Percentiles rank a stretch among this genome's conserved stretches.
Conservation (phyloP, 495 filamentous ascomycete genomes). For the Penicillium coffeae region DNA sequence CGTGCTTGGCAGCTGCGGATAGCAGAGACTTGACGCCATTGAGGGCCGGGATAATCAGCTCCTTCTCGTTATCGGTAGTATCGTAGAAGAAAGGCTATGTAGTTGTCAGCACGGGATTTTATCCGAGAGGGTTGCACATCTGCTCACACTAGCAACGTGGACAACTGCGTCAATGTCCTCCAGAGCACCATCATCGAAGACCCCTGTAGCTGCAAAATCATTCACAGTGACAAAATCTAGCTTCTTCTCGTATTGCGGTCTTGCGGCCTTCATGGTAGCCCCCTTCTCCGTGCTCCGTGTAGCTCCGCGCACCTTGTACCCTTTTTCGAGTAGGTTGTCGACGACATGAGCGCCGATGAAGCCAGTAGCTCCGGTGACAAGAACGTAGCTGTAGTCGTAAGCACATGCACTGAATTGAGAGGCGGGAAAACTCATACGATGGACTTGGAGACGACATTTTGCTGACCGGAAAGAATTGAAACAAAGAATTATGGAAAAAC, state of each 20-base stretch:
- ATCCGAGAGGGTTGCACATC: too few species aligned
- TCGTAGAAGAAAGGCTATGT: conserved; percentile 22
- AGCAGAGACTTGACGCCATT: conserved; percentile 32
- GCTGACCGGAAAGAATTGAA: too few species aligned
- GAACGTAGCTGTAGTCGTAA: conserved; percentile 15
- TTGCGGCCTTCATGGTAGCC: conserved; percentile 27
- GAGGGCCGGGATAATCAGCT: conserved; percentile 72
- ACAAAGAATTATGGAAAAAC: too few species aligned
- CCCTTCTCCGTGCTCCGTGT: conserved; percentile 28
- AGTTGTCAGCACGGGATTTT: too few species aligned
- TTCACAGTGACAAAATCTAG: conserved; percentile 35
- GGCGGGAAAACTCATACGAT: too few species aligned
- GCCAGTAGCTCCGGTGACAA: too few species aligned
- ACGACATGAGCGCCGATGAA: conserved; percentile 42
- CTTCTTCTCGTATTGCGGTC: conserved; percentile 26
- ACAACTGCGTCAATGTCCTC: conserved; percentile 36
- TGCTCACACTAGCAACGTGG: conserved; percentile 42
- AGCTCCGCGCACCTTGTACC: conserved; percentile 36
- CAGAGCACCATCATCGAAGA: conserved; percentile 30
- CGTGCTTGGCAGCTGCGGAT: conserved; percentile 37
- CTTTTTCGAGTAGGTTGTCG: conserved; percentile 28
- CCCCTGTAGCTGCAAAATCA: conserved; percentile 34
- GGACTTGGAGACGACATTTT: too few species aligned
- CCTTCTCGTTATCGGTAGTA: conserved; percentile 56
- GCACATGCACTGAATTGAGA: too few species aligned